Evolutionary conservation across 2,329 filamentous ascomycete species (phyloP), one percentile per base, ranked within the genome.

Genomic region (Ceratocystis colombiana): DNA sequence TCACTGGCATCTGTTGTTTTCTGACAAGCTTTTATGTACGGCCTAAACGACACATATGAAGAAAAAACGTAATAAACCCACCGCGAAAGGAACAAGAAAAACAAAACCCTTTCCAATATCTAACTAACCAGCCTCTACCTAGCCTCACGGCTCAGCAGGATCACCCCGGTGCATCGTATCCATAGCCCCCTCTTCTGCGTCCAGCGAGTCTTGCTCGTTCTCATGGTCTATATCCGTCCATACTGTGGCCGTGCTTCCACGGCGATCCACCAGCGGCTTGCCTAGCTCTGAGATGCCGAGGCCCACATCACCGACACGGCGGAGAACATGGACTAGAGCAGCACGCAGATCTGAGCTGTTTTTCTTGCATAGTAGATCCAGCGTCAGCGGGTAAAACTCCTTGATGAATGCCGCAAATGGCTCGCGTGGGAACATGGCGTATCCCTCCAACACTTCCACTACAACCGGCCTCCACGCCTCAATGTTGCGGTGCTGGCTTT

Each of bases 401-500:
- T 84, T 80, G 6, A 96, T 82, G 71, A 97, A 87, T 67, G 86
- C 85, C 65, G 84, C 83, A 71, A 99, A 99, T 55, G 89, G 89
- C 28, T 86, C 82, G 20, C 84, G 81, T 0, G 90, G 89, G 77
- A 97, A 96, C 5, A 85, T 87, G 0, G 87, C 86, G 74, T 93
- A 97, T 1, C 94, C 94, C 73, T 99, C 93, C 8, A 99, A 80
- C 7, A 99, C 94, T 73, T 96, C 94, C 20, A 99, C 91, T 1
- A 99, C 94, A 0, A 99, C 94, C 0, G 94, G 94, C 20, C 94
- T 83, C 94, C 94, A 99, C 0, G 95, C 96, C 30, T 95, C 84
- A 66, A 99, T 96, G 75, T 99, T 99, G 66, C 94, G 84, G 74
- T 97, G 92, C 76, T 99, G 94, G 33, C 90, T 95, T 73, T 99